A percentile compares a stretch with the other conserved stretches of the same genome.
Evolutionary conservation across 768 basidiomycete species (phyloP).

Genomic region (Agaricus sinodeliciosus): DNA sequence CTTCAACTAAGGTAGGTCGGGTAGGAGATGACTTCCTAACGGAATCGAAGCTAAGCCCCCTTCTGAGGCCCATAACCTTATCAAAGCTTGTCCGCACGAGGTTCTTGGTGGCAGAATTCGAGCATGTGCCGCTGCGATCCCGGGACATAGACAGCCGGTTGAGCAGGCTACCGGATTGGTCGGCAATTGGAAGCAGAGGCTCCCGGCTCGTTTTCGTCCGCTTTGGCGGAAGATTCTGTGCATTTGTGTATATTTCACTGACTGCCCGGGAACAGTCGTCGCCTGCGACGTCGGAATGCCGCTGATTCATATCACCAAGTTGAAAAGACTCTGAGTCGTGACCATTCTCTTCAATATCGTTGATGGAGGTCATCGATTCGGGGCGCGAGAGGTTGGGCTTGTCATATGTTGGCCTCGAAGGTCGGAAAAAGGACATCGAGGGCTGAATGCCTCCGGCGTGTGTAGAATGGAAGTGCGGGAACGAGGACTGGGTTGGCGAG

Average conservation of each 20-base stretch:
- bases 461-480: constrained; percentile 12
- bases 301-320: constrained; percentile 9
- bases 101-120: constrained; percentile 18
- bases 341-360: constrained; percentile 14
- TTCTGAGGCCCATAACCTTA: constrained; percentile 45
- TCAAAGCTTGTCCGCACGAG: constrained; percentile 56
- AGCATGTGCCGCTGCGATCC: constrained; percentile 19
- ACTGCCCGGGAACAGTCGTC: constrained; percentile 18
- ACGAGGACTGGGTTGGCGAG: constrained; percentile 15
- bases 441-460: constrained; percentile 75
- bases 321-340: constrained; percentile 21
- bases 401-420: constrained; percentile 48
- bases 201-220: constrained; percentile 64
- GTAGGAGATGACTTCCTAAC: constrained; percentile 25
- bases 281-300: constrained; percentile 15
- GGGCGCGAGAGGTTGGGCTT: constrained; percentile 36
- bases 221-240: constrained; percentile 17
- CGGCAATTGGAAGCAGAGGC: constrained; percentile 54
- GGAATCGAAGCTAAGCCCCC: constrained; percentile 48
- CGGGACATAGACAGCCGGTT: constrained; percentile 20
- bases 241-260: constrained; percentile 22
- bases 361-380: constrained; percentile 26
- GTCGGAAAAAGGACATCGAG: constrained; percentile 73
- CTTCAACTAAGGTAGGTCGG: constrained; percentile 16
- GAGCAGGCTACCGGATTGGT: constrained; percentile 19